phyloP scores from a whole-genome alignment of 768 basidiomycete genomes.

The Coprinopsis cinerea region DNA sequence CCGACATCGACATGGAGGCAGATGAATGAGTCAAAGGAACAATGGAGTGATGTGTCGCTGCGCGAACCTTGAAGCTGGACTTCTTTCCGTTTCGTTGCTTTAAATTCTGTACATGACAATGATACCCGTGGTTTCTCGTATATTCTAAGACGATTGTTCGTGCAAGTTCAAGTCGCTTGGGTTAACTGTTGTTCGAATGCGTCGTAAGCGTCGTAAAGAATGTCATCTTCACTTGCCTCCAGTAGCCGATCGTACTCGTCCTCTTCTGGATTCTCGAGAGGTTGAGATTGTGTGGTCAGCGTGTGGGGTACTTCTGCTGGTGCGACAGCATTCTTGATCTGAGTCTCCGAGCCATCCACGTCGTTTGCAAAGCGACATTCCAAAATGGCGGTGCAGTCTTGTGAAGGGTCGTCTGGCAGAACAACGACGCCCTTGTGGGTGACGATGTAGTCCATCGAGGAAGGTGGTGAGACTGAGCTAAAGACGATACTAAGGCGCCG shows the following conservation, averaged over 20 bases:
- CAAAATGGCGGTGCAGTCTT: constrained; percentile 1
- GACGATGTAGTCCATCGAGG: constrained; percentile 73
- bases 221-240: constrained; percentile 36
- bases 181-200: constrained; percentile 21
- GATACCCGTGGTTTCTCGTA: not conserved
- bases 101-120: not conserved
- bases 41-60: not conserved
- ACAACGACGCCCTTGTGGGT: constrained; percentile 49
- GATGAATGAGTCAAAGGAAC: not conserved
- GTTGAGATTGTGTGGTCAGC: constrained; percentile 5
- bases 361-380: not conserved
- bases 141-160: not conserved
- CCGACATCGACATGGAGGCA: not conserved
- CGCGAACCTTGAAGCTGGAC: not conserved
- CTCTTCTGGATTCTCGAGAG: constrained; percentile 13
- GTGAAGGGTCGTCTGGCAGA: constrained; percentile 12
- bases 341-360: not conserved
- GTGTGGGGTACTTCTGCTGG: not conserved
- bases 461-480: constrained; percentile 51
- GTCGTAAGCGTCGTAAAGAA: constrained; percentile 33
- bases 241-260: constrained; percentile 28
- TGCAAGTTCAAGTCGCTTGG: constrained; percentile 9
- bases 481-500: constrained; percentile 76
- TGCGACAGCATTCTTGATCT: not conserved
- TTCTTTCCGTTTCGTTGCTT: not conserved